Evolutionary conservation across 2,329 filamentous ascomycete species (phyloP), one percentile per base, ranked within the genome.

Genomic region (Clonostachys chloroleuca): DNA sequence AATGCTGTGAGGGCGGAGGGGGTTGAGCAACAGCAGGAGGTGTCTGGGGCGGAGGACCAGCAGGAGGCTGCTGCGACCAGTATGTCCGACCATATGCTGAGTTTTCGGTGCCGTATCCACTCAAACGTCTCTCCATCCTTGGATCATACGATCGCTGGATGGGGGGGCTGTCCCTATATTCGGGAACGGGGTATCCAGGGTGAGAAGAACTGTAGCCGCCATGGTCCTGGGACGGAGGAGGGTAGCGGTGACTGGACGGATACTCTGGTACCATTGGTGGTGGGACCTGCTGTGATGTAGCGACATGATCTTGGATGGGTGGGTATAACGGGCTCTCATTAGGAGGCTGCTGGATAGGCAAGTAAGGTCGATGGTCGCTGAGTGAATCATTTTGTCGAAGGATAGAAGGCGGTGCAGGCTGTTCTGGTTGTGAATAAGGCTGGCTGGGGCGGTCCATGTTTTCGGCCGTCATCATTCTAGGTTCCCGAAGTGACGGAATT

Each of bases 11-110:
- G 33, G 34, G 43, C n/a, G 42, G 40, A n/a, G 30, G 52, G 44
- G 51, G 46, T 37, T 52, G 50, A 16, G 52, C 50, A 36, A 52
- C 47, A 16, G 45, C 49, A 18, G 55, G 46, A n/a, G 49, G 43
- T 17, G 57, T 47, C 9, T 53, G 54, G 12, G 54, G 56, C 4
- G 53, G 53, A 8, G 49, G 50, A 8, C 39, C 42, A 7, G 51
- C 16, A 20, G 59, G 56, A n/a, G 54, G 56, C 34, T 58, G 63
- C 44, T 63, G 64, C 16, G 59, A 47, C 66, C 66, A 69, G 54
- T 63, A 69, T 6, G 60, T 39, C 34, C 58, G 60, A 40, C 55
- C 54, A 52, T 65, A 67, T 17, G 54, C 53, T n/a, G 59, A 50
- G 6, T 49, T 43, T 20, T 68, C 65, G 8, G 50, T 42, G 3